A percentile compares a stretch with the other conserved stretches of the same genome.
These are phyloP conservation scores for Rubia tinctorum DNA, from an alignment of 305 asterid genomes.

Conservation along the genomic window DNA sequence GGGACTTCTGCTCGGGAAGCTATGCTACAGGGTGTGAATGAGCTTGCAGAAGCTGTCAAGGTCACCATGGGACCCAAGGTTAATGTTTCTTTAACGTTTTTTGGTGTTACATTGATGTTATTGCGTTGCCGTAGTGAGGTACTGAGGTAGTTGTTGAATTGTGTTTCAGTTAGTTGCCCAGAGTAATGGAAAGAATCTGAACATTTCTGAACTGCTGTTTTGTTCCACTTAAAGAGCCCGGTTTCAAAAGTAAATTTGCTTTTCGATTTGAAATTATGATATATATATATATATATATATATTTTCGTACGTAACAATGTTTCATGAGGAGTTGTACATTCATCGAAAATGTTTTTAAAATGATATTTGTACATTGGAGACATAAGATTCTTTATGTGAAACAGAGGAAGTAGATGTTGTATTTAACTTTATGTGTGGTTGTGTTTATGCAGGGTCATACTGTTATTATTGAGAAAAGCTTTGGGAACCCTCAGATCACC, in stretches of 20 bases:
- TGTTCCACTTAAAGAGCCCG: neutral
- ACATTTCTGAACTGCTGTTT: neutral
- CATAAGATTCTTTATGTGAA: neutral
- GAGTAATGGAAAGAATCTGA: neutral
- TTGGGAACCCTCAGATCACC: conserved; percentile 64
- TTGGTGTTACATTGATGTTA: neutral
- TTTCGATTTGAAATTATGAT: neutral
- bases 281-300: too few relatives aligned
- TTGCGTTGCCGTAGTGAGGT: neutral
- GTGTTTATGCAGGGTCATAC: conserved; percentile 58
- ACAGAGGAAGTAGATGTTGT: neutral
- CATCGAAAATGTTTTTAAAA: neutral
- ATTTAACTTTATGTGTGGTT: neutral
- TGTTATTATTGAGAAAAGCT: conserved; percentile 63
- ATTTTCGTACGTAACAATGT: too few relatives aligned
- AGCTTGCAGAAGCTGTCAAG: conserved; percentile 94
- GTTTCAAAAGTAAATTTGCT: neutral
- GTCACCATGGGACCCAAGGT: conserved; percentile 99
- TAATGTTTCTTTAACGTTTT: neutral
- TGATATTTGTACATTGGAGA: neutral
- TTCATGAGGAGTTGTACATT: neutral
- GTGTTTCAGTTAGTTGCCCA: neutral
- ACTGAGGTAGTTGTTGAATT: neutral
- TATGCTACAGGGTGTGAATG: conserved; percentile 83
- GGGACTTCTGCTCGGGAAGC: conserved; percentile 72